Conservation (phyloP, 768 basidiomycete genomes). For the Mycena pura region DNA sequence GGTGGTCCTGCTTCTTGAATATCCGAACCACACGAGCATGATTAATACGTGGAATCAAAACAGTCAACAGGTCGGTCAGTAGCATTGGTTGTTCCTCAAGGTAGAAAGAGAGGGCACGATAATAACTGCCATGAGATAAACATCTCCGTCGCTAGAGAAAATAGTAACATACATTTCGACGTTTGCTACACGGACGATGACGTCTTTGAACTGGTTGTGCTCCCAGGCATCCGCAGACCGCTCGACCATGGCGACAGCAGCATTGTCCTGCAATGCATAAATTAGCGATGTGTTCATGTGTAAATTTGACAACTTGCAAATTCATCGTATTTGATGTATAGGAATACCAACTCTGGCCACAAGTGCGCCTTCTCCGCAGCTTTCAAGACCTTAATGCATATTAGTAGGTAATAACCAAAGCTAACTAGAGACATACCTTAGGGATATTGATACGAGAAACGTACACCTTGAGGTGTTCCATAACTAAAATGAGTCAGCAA, state of each 20-base stretch:
- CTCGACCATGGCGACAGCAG: slow-evolving; percentile 98
- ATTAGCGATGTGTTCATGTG: neutral
- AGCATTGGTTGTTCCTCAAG: slow-evolving; percentile 92
- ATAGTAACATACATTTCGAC: slow-evolving; percentile 83
- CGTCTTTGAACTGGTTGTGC: slow-evolving; percentile 99
- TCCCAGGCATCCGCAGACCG: slow-evolving; percentile 99
- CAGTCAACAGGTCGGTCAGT: slow-evolving; percentile 91
- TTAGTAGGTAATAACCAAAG: neutral
- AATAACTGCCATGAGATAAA: slow-evolving; percentile 65
- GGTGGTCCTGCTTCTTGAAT: slow-evolving; percentile 94
- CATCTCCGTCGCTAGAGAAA: neutral
- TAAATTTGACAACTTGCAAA: slow-evolving; percentile 57
- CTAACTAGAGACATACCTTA: slow-evolving; percentile 55
- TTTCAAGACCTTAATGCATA: slow-evolving; percentile 73
- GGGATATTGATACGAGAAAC: slow-evolving; percentile 97
- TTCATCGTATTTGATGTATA: slow-evolving; percentile 99
- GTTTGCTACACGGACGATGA: slow-evolving; percentile 95
- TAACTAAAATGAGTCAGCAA: slow-evolving; percentile 58
- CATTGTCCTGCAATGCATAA: slow-evolving; percentile 74
- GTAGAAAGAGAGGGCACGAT: slow-evolving; percentile 95
- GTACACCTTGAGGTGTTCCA: slow-evolving; percentile 98
- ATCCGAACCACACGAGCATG: slow-evolving; percentile 94
- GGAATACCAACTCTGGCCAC: slow-evolving; percentile 97
- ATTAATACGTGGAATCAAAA: slow-evolving; percentile 93
- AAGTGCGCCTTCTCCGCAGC: slow-evolving; percentile 96